Percentiles rank a stretch among this genome's conserved stretches.
Conservation (phyloP, 331 rosid species). For the Malus hybrid region DNA sequence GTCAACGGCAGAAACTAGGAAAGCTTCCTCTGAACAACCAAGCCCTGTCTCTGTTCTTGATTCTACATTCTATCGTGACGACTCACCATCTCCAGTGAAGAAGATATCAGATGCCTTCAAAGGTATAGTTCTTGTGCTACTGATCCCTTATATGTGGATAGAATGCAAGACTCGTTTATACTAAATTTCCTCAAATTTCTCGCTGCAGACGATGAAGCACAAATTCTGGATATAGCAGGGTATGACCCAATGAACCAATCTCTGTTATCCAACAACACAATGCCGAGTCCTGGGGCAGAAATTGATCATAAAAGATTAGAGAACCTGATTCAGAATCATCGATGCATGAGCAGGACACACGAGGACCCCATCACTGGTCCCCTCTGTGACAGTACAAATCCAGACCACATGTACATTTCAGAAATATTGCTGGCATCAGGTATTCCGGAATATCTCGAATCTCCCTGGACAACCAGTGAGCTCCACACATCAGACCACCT, state of each 20-base stretch:
- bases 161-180: neutral
- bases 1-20: conserved; percentile 27
- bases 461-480: conserved; percentile 25
- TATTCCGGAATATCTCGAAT: conserved; percentile 34
- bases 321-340: conserved; percentile 36
- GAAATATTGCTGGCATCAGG: conserved; percentile 62
- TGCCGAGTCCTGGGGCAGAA: conserved; percentile 25
- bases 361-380: conserved; percentile 23
- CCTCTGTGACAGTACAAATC: conserved; percentile 32
- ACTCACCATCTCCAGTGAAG: conserved; percentile 88
- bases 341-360: conserved; percentile 16
- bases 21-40: conserved; percentile 57
- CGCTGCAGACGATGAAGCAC: conserved; percentile 40
- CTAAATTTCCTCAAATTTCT: conserved; percentile 14
- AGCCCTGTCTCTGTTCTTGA: conserved; percentile 97
- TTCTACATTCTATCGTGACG: conserved; percentile 72
- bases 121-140: conserved; percentile 27
- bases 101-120: conserved; percentile 55
- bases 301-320: conserved; percentile 26
- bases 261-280: conserved; percentile 25
- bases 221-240: conserved; percentile 28
- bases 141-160: neutral
- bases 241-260: conserved; percentile 23
- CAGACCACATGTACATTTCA: conserved; percentile 61
- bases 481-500: conserved; percentile 34